Evolutionary conservation across 371 early-diverging fungal genomes (phyloP), one percentile per base, ranked within the genome.

Genomic region (Nematocida minor): DNA sequence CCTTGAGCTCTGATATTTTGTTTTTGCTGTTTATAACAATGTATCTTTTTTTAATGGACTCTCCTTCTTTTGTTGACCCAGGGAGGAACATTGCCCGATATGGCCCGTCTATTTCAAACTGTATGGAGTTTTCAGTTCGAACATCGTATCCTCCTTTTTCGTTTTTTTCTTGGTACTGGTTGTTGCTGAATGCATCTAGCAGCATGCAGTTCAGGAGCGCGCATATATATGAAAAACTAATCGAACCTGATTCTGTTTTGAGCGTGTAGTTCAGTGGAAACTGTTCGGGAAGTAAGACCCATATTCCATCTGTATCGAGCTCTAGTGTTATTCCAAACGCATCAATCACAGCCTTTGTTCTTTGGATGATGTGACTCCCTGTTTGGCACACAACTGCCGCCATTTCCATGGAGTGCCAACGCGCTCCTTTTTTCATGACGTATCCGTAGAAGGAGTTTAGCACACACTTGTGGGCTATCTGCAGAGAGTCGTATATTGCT

Each of bases 381-480:
- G 94, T 94, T 80, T 93, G 82, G 86, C 97, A 97, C 47, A 96
- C 96, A n/a, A 84, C 80, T 46, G 97, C 97, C 0, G 95, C 97
- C 98, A 97, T 99, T 84, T 97, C 97, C 88, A 97, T 90, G 0
- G 95, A 95, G 84, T 93, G 94, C 99, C 99, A 99, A 63, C 99
- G 90, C 0, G 95, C 92, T 42, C 95, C 96, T 85, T 94, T 96
- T 79, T 95, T 89, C 97, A 96, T 97, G 36, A 96, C 96, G 87
- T 97, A 99, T 31, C 97, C 97, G 83, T 97, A 97, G 86, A 99
- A 99, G 0, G 96, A 96, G 85, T 99, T 97, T 36, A 90, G 80
- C 66, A 88, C 87, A 88, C 92, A 92, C 88, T 97, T 99, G 89
- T 97, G 97, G 9, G 99, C 97, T 51, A 96, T 84, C 81, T 97